These are phyloP conservation scores for Lepidium campestre DNA, from an alignment of 441 rosid species.

Conservation along the genomic window DNA sequence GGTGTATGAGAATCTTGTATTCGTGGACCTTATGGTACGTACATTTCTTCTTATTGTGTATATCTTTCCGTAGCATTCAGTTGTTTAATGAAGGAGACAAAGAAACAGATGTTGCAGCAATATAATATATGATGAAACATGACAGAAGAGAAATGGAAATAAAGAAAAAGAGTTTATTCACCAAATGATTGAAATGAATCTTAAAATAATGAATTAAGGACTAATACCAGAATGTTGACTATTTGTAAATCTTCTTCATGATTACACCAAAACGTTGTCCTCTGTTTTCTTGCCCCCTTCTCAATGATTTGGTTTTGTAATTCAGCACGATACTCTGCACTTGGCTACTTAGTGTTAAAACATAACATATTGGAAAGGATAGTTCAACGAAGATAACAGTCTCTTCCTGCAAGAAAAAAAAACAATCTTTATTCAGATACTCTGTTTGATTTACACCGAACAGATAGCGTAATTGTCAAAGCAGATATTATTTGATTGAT, in stretches of 20 bases:
- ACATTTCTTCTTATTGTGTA: slow-evolving; percentile 2
- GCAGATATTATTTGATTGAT: slow-evolving; percentile 1
- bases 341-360: slow-evolving; percentile 19
- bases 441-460: not conserved
- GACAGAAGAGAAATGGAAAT: slow-evolving; percentile 17
- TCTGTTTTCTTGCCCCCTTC: slow-evolving; percentile 5
- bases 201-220: not conserved
- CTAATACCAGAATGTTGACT: slow-evolving; percentile 9
- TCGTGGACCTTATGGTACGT: slow-evolving; percentile 16
- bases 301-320: slow-evolving; percentile 12
- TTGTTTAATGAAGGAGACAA: slow-evolving; percentile 11
- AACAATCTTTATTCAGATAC: not conserved
- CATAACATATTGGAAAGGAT: not conserved
- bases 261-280: slow-evolving; percentile 2
- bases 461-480: slow-evolving; percentile 2
- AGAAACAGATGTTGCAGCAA: slow-evolving; percentile 3
- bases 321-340: slow-evolving; percentile 22
- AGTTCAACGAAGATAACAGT: not conserved
- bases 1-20: not conserved
- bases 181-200: slow-evolving; percentile 1
- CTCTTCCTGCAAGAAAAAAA: not conserved
- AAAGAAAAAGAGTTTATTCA: not conserved
- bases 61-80: not conserved
- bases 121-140: slow-evolving; percentile 10
- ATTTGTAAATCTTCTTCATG: slow-evolving; percentile 3